phyloP scores from a whole-genome alignment of 441 rosid genomes.

The Gossypium trilobum region DNA sequence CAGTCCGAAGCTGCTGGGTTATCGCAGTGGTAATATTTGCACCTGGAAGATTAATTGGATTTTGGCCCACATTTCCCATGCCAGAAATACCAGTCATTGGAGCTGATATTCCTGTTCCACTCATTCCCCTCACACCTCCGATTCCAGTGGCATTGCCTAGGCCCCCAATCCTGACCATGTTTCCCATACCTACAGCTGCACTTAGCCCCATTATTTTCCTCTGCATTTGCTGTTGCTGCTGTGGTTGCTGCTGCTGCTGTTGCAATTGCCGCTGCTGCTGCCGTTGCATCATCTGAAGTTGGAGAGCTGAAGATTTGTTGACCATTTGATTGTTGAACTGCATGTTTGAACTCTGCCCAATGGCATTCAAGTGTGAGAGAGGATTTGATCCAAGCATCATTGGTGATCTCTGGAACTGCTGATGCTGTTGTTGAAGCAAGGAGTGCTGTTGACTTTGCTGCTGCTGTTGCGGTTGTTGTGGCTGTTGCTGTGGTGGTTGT shows the following conservation, averaged over 20 bases:
- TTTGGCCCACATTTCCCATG: conserved; percentile 57
- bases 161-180: conserved; percentile 59
- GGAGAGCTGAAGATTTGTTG: conserved; percentile 57
- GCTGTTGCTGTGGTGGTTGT: conserved; percentile 37
- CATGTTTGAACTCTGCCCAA: conserved; percentile 63
- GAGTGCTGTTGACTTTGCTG: conserved; percentile 47
- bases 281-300: conserved; percentile 55
- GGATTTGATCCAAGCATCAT: conserved; percentile 59
- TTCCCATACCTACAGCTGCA: conserved; percentile 53
- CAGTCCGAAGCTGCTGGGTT: conserved; percentile 57
- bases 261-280: not conserved
- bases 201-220: conserved; percentile 75
- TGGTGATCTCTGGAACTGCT: conserved; percentile 63
- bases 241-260: not conserved
- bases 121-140: conserved; percentile 67
- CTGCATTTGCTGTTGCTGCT: conserved; percentile 38
- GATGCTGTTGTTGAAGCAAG: conserved; percentile 60
- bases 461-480: conserved; percentile 24
- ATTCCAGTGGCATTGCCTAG: conserved; percentile 46
- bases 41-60: conserved; percentile 48
- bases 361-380: conserved; percentile 50
- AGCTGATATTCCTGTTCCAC: conserved; percentile 64
- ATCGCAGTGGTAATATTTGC: conserved; percentile 41
- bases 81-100: conserved; percentile 54
- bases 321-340: conserved; percentile 68